Percentiles rank a stretch among this genome's conserved stretches.
These are phyloP conservation scores for Boletus smithii DNA, from an alignment of 1,284 basidiomycete genomes.

Conservation along the genomic window DNA sequence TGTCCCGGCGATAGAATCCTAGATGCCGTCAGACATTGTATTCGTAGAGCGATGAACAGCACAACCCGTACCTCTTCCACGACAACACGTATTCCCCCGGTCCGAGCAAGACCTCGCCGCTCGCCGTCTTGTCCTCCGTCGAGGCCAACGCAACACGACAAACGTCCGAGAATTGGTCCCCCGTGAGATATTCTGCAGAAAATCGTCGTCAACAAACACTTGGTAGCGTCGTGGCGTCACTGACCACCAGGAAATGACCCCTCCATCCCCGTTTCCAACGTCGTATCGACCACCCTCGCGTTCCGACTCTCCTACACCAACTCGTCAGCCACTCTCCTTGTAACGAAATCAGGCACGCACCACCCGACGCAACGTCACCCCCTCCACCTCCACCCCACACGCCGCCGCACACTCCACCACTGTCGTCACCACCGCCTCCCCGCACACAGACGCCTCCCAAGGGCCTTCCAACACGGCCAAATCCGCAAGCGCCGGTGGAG, in stretches of 20 bases:
- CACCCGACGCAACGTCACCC: constrained; percentile 44
- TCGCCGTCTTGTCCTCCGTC: too few species aligned
- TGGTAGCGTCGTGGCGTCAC: constrained; percentile 3
- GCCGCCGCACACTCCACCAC: constrained; percentile 52
- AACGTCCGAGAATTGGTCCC: constrained; percentile 59
- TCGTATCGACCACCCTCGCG: constrained; percentile 46
- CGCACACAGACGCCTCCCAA: too few species aligned
- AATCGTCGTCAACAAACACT: neutral
- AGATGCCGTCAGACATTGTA: neutral
- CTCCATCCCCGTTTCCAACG: constrained; percentile 36
- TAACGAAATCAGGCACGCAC: too few species aligned
- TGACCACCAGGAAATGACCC: constrained; percentile 44
- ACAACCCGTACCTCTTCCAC: constrained; percentile 66
- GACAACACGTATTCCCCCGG: constrained; percentile 58
- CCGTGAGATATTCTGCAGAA: constrained; percentile 53
- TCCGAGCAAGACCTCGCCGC: too few species aligned
- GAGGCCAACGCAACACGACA: constrained; percentile 50
- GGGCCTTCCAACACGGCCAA: constrained; percentile 53
- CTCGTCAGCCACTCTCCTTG: too few species aligned
- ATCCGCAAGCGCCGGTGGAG: constrained; percentile 40
- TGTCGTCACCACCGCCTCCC: constrained; percentile 54
- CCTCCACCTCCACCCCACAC: constrained; percentile 53
- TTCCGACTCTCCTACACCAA: too few species aligned
- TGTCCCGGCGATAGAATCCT: constrained; percentile 31
- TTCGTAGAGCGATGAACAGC: neutral